These are phyloP conservation scores for Thuja plicata DNA, from an alignment of 83 land plant species.

Conservation along the genomic window DNA sequence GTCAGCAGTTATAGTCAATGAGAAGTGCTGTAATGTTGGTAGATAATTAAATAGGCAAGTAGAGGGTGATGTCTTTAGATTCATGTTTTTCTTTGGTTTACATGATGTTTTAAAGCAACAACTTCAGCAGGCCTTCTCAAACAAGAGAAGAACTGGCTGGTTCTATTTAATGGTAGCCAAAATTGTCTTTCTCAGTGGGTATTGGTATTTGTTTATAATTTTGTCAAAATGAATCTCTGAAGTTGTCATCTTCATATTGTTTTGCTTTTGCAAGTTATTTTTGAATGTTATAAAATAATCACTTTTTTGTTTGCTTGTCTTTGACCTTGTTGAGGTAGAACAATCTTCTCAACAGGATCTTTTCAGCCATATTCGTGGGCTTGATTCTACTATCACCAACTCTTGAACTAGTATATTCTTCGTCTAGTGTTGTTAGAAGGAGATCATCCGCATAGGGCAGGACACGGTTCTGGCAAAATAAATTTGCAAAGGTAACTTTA, in stretches of 20 bases:
- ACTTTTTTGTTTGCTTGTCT: not conserved
- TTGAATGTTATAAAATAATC: not conserved
- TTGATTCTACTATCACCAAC: not conserved
- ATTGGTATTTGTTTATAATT: not conserved
- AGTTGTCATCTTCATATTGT: not conserved
- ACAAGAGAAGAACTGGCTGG: not conserved
- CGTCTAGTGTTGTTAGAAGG: not conserved
- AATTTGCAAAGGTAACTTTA: not conserved
- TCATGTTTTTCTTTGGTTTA: not conserved
- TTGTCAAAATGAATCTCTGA: not conserved
- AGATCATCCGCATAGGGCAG: not conserved
- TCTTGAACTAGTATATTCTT: not conserved
- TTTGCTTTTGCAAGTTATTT: slow-evolving; percentile 2
- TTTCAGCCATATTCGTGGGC: not conserved
- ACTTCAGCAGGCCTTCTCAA: not conserved
- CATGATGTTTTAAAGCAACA: not conserved
- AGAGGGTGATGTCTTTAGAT: not conserved
- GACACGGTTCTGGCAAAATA: not conserved
- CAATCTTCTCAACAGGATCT: not conserved
- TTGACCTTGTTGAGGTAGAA: not conserved
- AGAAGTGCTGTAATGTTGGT: not conserved
- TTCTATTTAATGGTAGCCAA: not conserved
- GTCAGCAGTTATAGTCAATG: not conserved
- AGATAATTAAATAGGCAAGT: not conserved
- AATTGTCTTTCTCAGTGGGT: not conserved